Conservation (phyloP, 345 rosid genomes). For the Salix caprea region DNA sequence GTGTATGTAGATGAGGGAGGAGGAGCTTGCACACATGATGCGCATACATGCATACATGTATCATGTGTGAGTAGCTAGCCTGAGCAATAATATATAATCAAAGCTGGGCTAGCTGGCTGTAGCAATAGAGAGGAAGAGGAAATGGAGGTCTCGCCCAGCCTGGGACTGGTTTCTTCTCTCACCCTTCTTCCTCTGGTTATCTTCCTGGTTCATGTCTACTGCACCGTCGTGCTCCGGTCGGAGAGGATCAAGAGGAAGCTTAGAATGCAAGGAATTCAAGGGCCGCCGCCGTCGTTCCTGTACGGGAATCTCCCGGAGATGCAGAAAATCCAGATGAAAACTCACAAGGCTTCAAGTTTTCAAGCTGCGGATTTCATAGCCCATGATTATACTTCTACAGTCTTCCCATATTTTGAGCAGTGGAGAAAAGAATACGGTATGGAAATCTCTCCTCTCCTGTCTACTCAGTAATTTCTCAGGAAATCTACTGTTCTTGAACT, state of each 20-base stretch:
- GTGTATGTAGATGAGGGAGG: background rate
- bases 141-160: background rate
- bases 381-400: constrained; percentile 65
- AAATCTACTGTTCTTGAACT: too few species aligned
- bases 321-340: constrained; percentile 43
- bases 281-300: constrained; percentile 56
- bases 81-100: too few species aligned
- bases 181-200: constrained; percentile 6
- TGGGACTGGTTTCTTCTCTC: background rate
- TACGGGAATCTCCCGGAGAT: constrained; percentile 69
- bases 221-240: constrained; percentile 17
- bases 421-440: constrained; percentile 79
- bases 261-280: constrained; percentile 54
- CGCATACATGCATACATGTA: too few species aligned
- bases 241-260: constrained; percentile 40
- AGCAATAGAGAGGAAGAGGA: background rate
- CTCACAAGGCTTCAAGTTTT: background rate
- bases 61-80: background rate
- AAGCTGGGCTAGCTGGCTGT: background rate
- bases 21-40: too few species aligned
- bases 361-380: constrained; percentile 34
- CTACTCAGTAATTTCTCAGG: too few species aligned
- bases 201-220: constrained; percentile 19
- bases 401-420: constrained; percentile 69
- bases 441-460: background rate